Evolutionary conservation across 129 eudicot genomes (phyloP).

Genomic region (Silybum marianum): DNA sequence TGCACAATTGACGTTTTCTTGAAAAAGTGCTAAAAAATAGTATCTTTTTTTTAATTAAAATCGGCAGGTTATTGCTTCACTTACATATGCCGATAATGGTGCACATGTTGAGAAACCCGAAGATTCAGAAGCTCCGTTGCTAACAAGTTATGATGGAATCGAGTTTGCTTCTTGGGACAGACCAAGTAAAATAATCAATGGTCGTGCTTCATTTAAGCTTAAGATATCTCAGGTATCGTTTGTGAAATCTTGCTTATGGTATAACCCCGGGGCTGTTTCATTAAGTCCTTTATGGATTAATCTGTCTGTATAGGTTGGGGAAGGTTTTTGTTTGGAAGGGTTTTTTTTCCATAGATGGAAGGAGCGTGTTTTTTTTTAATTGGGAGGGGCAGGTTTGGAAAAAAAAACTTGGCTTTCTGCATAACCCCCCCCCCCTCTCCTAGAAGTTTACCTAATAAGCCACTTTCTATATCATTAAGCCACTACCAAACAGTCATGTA

Average conservation of each 20-base stretch:
- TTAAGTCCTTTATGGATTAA: too few relatives aligned
- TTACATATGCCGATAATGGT: constrained; percentile 66
- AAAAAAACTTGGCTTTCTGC: too few relatives aligned
- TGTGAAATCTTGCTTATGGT: neutral
- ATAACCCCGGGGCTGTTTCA: too few relatives aligned
- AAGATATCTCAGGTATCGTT: constrained; percentile 76
- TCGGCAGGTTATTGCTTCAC: constrained; percentile 80
- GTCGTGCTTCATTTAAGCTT: constrained; percentile 83
- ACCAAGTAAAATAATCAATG: constrained; percentile 66
- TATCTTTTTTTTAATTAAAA: constrained; percentile 20
- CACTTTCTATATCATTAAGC: too few relatives aligned
- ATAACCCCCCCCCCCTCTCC: too few relatives aligned
- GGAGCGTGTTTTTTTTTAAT: too few relatives aligned
- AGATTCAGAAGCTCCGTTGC: constrained; percentile 81
- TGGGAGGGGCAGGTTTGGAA: too few relatives aligned
- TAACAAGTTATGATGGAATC: constrained; percentile 63
- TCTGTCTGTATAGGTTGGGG: too few relatives aligned
- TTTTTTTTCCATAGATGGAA: too few relatives aligned
- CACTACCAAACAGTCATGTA: too few relatives aligned
- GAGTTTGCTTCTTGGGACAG: constrained; percentile 75
- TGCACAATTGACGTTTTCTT: neutral
- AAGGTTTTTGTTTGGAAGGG: too few relatives aligned
- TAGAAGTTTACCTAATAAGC: too few relatives aligned
- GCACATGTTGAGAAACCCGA: constrained; percentile 60
- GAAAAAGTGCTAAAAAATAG: neutral